Conservation (phyloP, 306 rosid genomes). For the Casuarina glauca region DNA sequence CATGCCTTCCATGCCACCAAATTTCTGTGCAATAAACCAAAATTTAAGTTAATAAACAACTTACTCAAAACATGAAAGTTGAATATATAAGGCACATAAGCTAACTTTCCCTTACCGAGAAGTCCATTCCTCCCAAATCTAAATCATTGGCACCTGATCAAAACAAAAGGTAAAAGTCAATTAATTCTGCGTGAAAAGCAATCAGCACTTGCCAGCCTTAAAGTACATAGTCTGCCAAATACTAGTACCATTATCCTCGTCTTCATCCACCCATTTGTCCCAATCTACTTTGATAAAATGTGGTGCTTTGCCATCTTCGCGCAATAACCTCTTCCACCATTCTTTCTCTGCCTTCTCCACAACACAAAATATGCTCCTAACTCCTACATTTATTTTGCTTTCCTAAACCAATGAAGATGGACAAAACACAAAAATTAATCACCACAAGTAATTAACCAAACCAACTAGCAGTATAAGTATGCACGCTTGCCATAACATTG, state of each 20-base stretch:
- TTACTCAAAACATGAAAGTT: not conserved
- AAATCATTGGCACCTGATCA: conserved; percentile 48
- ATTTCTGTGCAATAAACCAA: conserved; percentile 56
- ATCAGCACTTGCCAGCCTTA: conserved; percentile 1
- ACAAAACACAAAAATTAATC: not conserved
- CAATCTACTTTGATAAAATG: conserved; percentile 92
- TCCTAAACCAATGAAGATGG: conserved; percentile 45
- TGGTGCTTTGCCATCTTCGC: conserved; percentile 77
- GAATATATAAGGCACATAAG: conserved; percentile 6
- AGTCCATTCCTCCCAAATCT: conserved; percentile 95
- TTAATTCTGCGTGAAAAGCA: conserved; percentile 9
- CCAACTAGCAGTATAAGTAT: not conserved
- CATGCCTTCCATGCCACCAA: conserved; percentile 60
- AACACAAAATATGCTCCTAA: conserved; percentile 69
- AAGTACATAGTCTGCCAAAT: not conserved
- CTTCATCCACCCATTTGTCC: conserved; percentile 98
- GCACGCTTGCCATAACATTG: not conserved
- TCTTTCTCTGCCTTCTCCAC: conserved; percentile 82
- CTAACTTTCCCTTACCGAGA: conserved; percentile 64
- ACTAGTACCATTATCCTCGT: conserved; percentile 63
- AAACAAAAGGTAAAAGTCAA: conserved; percentile 8
- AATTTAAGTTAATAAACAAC: conserved; percentile 15
- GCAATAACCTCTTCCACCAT: conserved; percentile 85
- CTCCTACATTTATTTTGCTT: conserved; percentile 82
- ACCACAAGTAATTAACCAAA: not conserved